Conservation (phyloP, 202 grass and related monocot species). For the Brachypodium distachyon region DNA sequence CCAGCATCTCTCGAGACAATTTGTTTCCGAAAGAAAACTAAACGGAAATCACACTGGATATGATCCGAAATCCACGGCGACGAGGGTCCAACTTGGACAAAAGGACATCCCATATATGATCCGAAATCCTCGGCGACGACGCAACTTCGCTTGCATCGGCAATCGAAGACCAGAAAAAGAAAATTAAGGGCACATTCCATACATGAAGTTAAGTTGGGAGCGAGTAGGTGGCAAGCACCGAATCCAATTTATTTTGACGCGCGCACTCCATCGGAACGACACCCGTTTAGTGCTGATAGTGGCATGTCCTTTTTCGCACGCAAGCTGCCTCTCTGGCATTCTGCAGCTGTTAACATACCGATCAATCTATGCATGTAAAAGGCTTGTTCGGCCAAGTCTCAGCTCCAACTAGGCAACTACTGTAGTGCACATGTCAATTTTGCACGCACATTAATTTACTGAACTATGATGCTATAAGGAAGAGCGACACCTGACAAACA, state of each 20-base stretch:
- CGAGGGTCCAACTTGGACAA: background rate
- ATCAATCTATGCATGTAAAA: background rate
- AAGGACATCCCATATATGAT: background rate
- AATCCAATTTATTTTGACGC: conserved; percentile 38
- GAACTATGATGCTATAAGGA: too few species aligned
- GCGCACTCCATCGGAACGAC: background rate
- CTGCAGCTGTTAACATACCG: background rate
- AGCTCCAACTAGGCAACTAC: background rate
- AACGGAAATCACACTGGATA: too few species aligned
- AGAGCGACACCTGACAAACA: too few species aligned
- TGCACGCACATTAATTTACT: too few species aligned
- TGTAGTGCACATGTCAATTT: too few species aligned
- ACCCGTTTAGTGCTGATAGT: conserved; percentile 28
- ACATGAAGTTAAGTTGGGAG: background rate
- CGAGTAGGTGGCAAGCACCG: conserved; percentile 48
- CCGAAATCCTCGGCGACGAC: background rate
- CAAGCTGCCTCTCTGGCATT: background rate
- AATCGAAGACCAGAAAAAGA: background rate
- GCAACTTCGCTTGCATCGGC: background rate
- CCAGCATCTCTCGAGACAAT: too few species aligned
- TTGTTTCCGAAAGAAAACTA: too few species aligned
- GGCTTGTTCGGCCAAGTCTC: background rate
- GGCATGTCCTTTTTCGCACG: background rate
- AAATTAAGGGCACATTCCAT: background rate
- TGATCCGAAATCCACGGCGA: too few species aligned